Evolutionary conservation across 371 early-diverging fungal species (phyloP).

Genomic region (Lichtheimia ornata): DNA sequence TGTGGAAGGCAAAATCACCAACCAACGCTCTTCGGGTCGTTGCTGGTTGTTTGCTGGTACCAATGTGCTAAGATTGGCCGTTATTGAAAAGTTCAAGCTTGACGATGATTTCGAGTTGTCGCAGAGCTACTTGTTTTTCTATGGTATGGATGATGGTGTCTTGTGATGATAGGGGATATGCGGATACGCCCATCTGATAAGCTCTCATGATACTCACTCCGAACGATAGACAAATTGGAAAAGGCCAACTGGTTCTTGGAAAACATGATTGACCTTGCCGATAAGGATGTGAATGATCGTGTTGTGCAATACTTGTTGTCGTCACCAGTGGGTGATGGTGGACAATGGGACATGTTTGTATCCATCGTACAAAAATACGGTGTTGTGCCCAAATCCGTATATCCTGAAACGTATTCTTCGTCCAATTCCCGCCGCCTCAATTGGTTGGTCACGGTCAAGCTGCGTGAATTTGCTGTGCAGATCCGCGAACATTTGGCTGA

Average conservation of each 20-base stretch:
- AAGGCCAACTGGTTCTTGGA: slow-evolving; percentile 85
- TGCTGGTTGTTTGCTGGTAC: slow-evolving; percentile 86
- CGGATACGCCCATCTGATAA: not conserved
- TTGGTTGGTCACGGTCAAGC: slow-evolving; percentile 63
- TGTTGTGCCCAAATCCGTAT: slow-evolving; percentile 65
- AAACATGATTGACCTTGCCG: slow-evolving; percentile 70
- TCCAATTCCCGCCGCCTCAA: slow-evolving; percentile 64
- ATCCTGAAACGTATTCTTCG: slow-evolving; percentile 72
- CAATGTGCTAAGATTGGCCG: slow-evolving; percentile 38
- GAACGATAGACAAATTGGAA: slow-evolving; percentile 65
- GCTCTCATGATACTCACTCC: slow-evolving; percentile 1
- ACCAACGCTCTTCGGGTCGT: slow-evolving; percentile 80
- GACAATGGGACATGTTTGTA: slow-evolving; percentile 86
- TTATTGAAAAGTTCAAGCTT: slow-evolving; percentile 60
- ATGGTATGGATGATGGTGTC: slow-evolving; percentile 49
- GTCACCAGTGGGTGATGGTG: slow-evolving; percentile 63
- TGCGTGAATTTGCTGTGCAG: slow-evolving; percentile 70
- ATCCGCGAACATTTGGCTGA: slow-evolving; percentile 55
- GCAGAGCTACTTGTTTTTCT: slow-evolving; percentile 81
- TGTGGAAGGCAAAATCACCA: slow-evolving; percentile 65
- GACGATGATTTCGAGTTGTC: slow-evolving; percentile 77
- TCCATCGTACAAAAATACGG: slow-evolving; percentile 65
- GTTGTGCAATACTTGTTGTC: slow-evolving; percentile 73
- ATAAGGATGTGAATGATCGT: slow-evolving; percentile 67
- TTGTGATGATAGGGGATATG: not conserved